Evolutionary conservation across 768 basidiomycete species (phyloP), one percentile per base, ranked within the genome.

Genomic region (Pleurotus tuber-regium): DNA sequence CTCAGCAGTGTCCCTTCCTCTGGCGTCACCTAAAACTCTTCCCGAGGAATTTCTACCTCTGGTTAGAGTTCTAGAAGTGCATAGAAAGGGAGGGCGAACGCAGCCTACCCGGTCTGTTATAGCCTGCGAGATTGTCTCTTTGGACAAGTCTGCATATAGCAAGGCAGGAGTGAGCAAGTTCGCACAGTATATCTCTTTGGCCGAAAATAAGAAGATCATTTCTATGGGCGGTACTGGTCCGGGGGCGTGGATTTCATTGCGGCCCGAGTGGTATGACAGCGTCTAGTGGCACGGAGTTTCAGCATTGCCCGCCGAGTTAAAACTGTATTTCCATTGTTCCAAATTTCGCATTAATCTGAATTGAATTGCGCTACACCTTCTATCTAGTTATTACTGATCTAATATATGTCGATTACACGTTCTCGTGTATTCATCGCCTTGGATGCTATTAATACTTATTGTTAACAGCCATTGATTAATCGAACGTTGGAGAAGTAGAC

Each of bases 131-230:
- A 19, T 48, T 12, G n/a, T 35, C 31, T 33, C 46, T 11, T 29
- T 31, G 18, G 46, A 48, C 46, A 48, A 48, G 9, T 31, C 18
- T 9, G 23, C 30, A 4, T 48, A 48, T 31, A 23, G 14, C 10
- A 23, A 26, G 25, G 46, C 31, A 8, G 46, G 46, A 8, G 46
- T 48, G 18, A 26, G 14, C n/a, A 48, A 48, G 31, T 48, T 48
- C 21, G 23, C 28, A 12, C 46, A 48, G 25, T 48, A 48, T 19
- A 48, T 48, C n/a, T 21, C 4, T 24, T 4, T 48, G 19, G 46
- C 46, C n/a, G 46, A 48, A 24, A 48, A 31, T 31, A 48, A 48
- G 23, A 23, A 23, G 16, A 48, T 48, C 23, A 31, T 48, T 21
- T 16, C 31, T 12, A 48, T 31, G 29, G 46, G 46, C 23, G 46